Evolutionary conservation across 768 basidiomycete species (phyloP), one percentile per base, ranked within the genome.

Genomic region (Clathrus columnatus): DNA sequence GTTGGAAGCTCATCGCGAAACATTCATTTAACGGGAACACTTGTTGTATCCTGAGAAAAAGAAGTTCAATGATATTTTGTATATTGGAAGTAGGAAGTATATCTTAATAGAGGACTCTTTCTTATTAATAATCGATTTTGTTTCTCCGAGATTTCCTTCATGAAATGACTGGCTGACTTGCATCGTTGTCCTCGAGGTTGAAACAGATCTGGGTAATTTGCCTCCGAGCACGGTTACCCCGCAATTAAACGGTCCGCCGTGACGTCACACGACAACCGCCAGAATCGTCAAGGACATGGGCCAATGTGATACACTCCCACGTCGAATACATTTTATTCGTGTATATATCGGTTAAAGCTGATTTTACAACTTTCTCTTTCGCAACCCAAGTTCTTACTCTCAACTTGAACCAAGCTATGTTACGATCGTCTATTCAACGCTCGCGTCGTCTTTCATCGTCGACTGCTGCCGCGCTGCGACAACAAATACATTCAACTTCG

Each of bases 1-100:
- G 69, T 89, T 36, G 87, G 87, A 17, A 46, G 51, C 43, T 59
- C 59, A 51, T 59, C 58, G 32, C 42, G 61, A 41, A 57, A 63
- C 26, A 56, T 60, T 44, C 57, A 54, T 41, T 47, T 54, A 18
- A 44, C 41, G 17, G 53, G 53, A 45, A 17, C 21, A 11, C 10
- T 36, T 2, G 36, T 11, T 36, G 36, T n/a, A 8, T 8, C 11
- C 11, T 11, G 10, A 36, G n/a, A 2, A 3, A 14, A n/a, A 36
- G 36, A 36, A n/a, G n/a, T n/a, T n/a, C 36, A 36, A 11, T 36
- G 14, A n/a, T 36, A 8, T 36, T n/a, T 14, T 36, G 36, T 36
- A 36, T 36, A n/a, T n/a, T n/a, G n/a, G n/a, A n/a, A n/a, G n/a
- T n/a, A n/a, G n/a, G n/a, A n/a, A n/a, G n/a, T n/a, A n/a, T n/a